These are phyloP conservation scores for Diplodia seriata DNA, from an alignment of 2,329 filamentous ascomycete genomes.

Conservation along the genomic window DNA sequence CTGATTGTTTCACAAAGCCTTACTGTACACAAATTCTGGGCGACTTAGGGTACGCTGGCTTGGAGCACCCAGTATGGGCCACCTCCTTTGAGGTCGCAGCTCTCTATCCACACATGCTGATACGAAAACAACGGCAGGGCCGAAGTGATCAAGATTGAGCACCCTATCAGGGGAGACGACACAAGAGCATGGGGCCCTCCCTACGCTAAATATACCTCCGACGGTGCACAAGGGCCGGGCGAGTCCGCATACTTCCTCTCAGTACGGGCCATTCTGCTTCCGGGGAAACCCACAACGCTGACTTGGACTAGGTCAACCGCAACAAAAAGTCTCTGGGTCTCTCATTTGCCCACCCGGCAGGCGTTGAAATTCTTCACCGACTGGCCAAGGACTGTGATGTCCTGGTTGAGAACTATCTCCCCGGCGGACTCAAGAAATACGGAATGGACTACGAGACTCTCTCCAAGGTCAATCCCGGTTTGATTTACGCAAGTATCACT, in stretches of 20 bases:
- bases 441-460: constrained; percentile 85
- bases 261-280: constrained; percentile 58
- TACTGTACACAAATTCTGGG: constrained; percentile 97
- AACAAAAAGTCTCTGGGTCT: constrained; percentile 96
- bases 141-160: constrained; percentile 97
- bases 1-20: constrained; percentile 63
- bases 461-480: constrained; percentile 77
- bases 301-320: constrained; percentile 74
- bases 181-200: constrained; percentile 96
- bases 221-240: constrained; percentile 70
- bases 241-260: constrained; percentile 95
- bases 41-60: constrained; percentile 79
- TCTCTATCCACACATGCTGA: constrained; percentile 35
- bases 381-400: constrained; percentile 87
- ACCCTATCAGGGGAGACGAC: constrained; percentile 88
- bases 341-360: constrained; percentile 85
- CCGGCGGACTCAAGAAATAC: constrained; percentile 88
- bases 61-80: constrained; percentile 42
- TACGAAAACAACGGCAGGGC: constrained; percentile 62
- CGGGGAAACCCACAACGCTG: constrained; percentile 6
- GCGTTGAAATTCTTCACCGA: constrained; percentile 85
- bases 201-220: constrained; percentile 78
- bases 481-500: constrained; percentile 96
- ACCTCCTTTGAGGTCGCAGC: constrained; percentile 42
- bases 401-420: constrained; percentile 95